These are phyloP conservation scores for Fusarium cicatricum DNA, from an alignment of 2,329 filamentous ascomycete genomes.

Conservation along the genomic window DNA sequence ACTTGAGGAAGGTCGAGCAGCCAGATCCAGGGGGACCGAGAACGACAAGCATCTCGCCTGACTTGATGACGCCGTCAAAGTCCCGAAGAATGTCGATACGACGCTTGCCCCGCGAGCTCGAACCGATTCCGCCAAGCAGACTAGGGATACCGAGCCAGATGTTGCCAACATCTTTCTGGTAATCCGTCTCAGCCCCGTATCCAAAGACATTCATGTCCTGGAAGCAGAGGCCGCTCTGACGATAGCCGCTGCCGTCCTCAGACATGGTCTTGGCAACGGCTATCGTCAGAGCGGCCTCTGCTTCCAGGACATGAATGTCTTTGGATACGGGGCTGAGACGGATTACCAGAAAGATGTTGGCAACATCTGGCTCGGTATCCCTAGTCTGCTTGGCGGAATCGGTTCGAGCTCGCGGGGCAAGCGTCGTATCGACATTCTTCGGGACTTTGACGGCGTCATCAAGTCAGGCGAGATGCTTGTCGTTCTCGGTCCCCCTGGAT, in stretches of 20 bases:
- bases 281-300: constrained; percentile 47
- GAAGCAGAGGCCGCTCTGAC: constrained; percentile 51
- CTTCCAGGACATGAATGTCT: constrained; percentile 55
- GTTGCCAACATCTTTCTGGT: constrained; percentile 54
- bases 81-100: constrained; percentile 61
- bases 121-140: constrained; percentile 2
- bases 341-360: constrained; percentile 57
- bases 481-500: constrained; percentile 69
- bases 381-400: constrained; percentile 15
- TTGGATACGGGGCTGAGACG: constrained; percentile 56
- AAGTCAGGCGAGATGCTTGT: constrained; percentile 74
- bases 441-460: constrained; percentile 69
- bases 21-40: constrained; percentile 68
- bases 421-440: constrained; percentile 58
- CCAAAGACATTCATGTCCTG: constrained; percentile 55
- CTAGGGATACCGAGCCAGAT: constrained; percentile 42
- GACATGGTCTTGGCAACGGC: no score
- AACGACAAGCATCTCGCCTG: constrained; percentile 75
- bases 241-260: constrained; percentile 41
- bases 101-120: constrained; percentile 17
- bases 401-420: constrained; percentile 9
- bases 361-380: constrained; percentile 45
- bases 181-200: constrained; percentile 58
- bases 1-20: constrained; percentile 74
- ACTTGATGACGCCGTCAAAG: constrained; percentile 70